Percentiles rank a stretch among this genome's conserved stretches.
phyloP scores from a whole-genome alignment of 108 stramenopile species.

The Bacterosira constricta region DNA sequence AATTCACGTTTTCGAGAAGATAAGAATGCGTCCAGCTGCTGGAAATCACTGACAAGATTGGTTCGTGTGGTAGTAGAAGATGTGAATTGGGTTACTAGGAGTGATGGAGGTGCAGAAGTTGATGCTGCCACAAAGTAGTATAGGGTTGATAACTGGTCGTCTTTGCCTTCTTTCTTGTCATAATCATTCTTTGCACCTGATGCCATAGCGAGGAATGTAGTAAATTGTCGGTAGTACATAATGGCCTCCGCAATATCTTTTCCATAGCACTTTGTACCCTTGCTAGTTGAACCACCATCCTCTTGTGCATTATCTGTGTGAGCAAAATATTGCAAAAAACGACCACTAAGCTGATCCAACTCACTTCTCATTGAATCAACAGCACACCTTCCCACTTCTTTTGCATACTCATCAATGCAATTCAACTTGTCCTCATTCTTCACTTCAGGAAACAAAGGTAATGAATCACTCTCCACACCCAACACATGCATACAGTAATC shows the following conservation, averaged over 20 bases:
- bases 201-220: conserved; percentile 14
- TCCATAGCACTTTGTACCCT: not conserved
- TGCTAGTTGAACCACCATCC: not conserved
- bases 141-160: not conserved
- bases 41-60: conserved; percentile 22
- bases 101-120: not conserved
- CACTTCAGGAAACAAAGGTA: conserved; percentile 25
- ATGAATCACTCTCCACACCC: conserved; percentile 30
- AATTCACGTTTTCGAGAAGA: conserved; percentile 19
- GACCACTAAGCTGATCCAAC: not conserved
- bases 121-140: conserved; percentile 2
- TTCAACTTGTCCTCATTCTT: not conserved
- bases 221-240: conserved; percentile 11
- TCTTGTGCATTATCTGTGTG: not conserved
- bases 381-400: conserved; percentile 10
- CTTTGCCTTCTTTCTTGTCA: not conserved
- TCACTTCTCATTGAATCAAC: conserved; percentile 14
- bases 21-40: conserved; percentile 26
- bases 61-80: conserved; percentile 7
- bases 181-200: not conserved
- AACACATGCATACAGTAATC: conserved; percentile 26
- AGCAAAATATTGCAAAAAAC: conserved; percentile 7
- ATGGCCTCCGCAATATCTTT: conserved; percentile 6
- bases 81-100: conserved; percentile 17
- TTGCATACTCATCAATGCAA: conserved; percentile 1